Evolutionary conservation across 495 filamentous ascomycete species (phyloP), one percentile per base, ranked within the genome.

Genomic region (Coniosporium apollinis): DNA sequence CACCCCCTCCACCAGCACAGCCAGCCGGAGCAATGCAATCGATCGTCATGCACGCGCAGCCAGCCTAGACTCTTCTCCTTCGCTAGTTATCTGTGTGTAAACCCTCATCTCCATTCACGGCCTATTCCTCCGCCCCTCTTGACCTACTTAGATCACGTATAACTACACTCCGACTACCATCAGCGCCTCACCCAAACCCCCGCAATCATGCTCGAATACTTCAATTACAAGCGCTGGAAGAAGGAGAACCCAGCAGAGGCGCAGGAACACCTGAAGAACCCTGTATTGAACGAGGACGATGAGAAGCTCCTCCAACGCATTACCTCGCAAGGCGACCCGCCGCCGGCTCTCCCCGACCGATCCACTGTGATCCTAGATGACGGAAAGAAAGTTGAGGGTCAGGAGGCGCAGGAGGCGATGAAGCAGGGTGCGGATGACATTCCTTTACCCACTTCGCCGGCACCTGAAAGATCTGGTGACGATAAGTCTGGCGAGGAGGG

Each of bases 241-340:
- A 39, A 50, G 33, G 42, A 47, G 19, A 46, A 52, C 30, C 39
- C 50, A 33, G 21, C 22, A 4, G 37, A 39, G 20, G 36, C 41
- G 42, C 44, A 44, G 48, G 43, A 16, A 1, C 47, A 37, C 20
- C 45, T 37, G 30, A 39, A 34, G 14, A 45, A 36, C 34, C 55
- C 53, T 6, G 48, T 60, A 19, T 43, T 60, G 22, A 54, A 52
- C 16, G 49, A 52, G 15, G 55, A 53, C 22, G 57, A 60, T 33
- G 49, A 58, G 41, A 28, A 46, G 37, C 57, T 58, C 37, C 52
- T 60, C 34, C 25, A 52, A 18, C 42, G 46, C 21, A 46, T 58
- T 4, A 48, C 55, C 5, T 49, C 50, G 13, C 25, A 42, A 22
- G 46, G 52, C 20, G 43, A 46, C 18, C 36, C 50, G 8, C 32